Conservation (phyloP, 441 rosid species). For the Gossypium davidsonii region DNA sequence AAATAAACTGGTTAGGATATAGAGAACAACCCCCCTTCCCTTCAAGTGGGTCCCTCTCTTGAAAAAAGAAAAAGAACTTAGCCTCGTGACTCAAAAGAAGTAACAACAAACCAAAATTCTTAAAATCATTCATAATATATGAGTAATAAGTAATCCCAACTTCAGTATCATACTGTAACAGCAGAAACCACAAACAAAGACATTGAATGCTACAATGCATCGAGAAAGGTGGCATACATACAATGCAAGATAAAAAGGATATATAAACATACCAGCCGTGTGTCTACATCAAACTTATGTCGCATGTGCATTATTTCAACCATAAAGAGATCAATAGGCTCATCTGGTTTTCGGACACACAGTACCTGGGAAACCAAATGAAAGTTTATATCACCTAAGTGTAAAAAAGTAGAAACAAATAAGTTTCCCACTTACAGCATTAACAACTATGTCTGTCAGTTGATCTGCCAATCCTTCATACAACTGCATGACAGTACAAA, state of each 20-base stretch:
- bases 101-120: background rate
- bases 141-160: background rate
- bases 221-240: background rate
- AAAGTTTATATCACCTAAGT: background rate
- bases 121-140: background rate
- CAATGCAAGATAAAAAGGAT: background rate
- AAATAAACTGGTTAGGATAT: background rate
- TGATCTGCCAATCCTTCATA: constrained; percentile 88
- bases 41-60: background rate
- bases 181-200: background rate
- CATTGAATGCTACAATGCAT: background rate
- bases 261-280: constrained; percentile 53
- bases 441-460: constrained; percentile 26
- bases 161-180: background rate
- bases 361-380: constrained; percentile 51
- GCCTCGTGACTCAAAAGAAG: background rate
- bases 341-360: constrained; percentile 72
- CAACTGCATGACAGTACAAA: constrained; percentile 40
- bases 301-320: constrained; percentile 99
- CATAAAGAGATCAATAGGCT: constrained; percentile 86
- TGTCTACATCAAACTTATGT: constrained; percentile 90
- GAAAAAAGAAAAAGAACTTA: background rate
- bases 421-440: constrained; percentile 48
- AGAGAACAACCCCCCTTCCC: background rate
- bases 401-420: background rate